Base-by-base conservation (phyloP, 2,329 filamentous ascomycete species). In the Cercospora janseana region DNA sequence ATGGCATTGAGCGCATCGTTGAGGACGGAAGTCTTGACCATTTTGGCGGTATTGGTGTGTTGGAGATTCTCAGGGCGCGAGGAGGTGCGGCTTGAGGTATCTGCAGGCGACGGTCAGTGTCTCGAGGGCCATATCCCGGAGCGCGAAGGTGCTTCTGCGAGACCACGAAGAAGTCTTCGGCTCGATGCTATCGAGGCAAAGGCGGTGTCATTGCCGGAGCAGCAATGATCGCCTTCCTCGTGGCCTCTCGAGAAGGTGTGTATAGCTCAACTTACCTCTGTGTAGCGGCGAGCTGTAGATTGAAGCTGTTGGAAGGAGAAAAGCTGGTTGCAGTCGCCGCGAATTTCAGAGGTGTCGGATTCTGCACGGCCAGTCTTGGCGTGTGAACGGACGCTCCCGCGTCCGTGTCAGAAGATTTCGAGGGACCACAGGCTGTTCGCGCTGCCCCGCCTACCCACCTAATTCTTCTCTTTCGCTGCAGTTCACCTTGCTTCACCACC, bases 1-100 rank as follows among this genome's bases (percentile, higher is more conserved):
- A 98, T 97, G 81, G 85, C 82, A 77, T 70, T 71, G 55, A 70
- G 67, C 62, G 66, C 90, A 86, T 98, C 93, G 84, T 97, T 94
- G 78, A 98, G 91, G 72, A 97, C 93, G 75, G 90, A 95, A 71
- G 93, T 97, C 81, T 88, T 90, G 79, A 96, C 91, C 92, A 98
- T 98, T 74, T 87, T 96, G 83, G 74, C 84, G 83, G 81, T 80
- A 68, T 72, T 70, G 42, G 60, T 68, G 71, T 69, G 46, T 61
- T 21, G 34, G 81, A 88, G 86, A 89, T 89, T 89, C 85, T 90
- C 85, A 86, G 80, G 80, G 87, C 85, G 77, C 72, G 65, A 37
- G 29, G 44, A 23, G 66, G 67, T 65, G 70, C 72, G 75, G 78
- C 70, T 70, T 78, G 78, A 82, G 79, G 79, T 82, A 79, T 82